A percentile compares a stretch with the other conserved stretches of the same genome.
Evolutionary conservation across 306 rosid genomes (phyloP).

Genomic region (Argentina anserina): DNA sequence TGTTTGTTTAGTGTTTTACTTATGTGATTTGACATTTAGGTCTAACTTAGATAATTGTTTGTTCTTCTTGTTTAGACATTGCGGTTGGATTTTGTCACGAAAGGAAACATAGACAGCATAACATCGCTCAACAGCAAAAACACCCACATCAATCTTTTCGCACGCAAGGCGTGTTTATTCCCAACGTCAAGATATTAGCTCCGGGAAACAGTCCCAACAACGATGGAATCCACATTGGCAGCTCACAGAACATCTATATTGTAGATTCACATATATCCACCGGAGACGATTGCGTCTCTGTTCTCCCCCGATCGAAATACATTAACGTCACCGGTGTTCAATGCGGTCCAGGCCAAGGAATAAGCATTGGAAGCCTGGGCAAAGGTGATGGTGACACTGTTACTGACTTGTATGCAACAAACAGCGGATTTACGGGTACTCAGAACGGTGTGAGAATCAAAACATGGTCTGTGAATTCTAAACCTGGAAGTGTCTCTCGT

Average conservation of each 20-base stretch:
- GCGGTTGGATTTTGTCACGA: slow-evolving; percentile 1
- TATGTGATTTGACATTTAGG: neutral
- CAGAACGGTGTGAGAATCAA: slow-evolving; percentile 31
- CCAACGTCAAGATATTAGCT: neutral
- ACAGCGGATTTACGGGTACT: slow-evolving; percentile 18
- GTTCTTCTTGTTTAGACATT: neutral
- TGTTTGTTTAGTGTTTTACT: neutral
- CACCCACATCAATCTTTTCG: neutral
- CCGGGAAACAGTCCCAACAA: neutral
- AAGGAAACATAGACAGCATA: neutral
- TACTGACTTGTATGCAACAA: neutral
- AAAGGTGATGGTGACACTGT: neutral
- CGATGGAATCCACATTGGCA: neutral
- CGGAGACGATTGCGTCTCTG: neutral
- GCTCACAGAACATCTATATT: neutral
- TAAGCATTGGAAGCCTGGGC: slow-evolving; percentile 20
- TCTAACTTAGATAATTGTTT: neutral
- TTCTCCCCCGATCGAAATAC: neutral
- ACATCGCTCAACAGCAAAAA: neutral
- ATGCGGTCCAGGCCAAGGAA: slow-evolving; percentile 6
- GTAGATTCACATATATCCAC: neutral
- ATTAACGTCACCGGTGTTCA: neutral
- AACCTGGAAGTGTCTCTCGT: slow-evolving; percentile 11
- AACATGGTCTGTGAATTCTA: slow-evolving; percentile 21
- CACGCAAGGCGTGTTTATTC: neutral